Evolutionary conservation across 768 basidiomycete species (phyloP), one percentile per base, ranked within the genome.

Genomic region (Fibroporia radiculosa): DNA sequence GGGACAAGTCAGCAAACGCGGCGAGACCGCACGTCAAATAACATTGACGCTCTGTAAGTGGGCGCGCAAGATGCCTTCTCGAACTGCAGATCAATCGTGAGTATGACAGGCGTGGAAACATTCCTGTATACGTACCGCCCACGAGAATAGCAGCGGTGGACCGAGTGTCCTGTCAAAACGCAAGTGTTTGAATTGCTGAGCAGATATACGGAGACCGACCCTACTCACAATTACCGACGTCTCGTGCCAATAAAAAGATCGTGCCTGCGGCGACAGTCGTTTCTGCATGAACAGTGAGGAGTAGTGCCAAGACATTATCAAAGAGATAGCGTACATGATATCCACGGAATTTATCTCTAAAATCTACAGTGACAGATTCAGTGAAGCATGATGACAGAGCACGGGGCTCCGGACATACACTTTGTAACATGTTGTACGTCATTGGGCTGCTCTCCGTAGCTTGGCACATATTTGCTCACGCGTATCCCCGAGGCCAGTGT

Each of bases 221-320:
- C 6, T 10, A 72, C 80, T 41, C 55, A 82, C 82, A 35, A 84
- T 76, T 4, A 82, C 83, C 29, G 81, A 81, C 0, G 82, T 84
- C 54, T 82, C 77, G 53, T 85, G 76, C 49, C 75, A 79, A 52
- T 81, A 75, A 54, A 84, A 84, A 1, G 76, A 67, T 4, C 84
- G 69, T 22, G 69, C 63, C 26, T 69, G 61, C 1, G 79, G 77
- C 2, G 82, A 84, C 19, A 73, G 62, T 19, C 72, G 72, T 56
- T 70, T 76, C 78, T 83, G 38, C 12, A 25, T 27, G 29, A 29
- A 12, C 1, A 28, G 33, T 2, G 14, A 26, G 12, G 37, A 6
- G 18, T 34, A 20, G 25, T 20, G n/a, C 38, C 23, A 16, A 66
- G 35, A 18, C 16, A 10, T 24, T 19, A 7, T 18, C 10, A 36